Percentiles rank a stretch among this genome's conserved stretches.
These are phyloP conservation scores for Trametes villosa DNA, from an alignment of 768 basidiomycete genomes.

Conservation along the genomic window DNA sequence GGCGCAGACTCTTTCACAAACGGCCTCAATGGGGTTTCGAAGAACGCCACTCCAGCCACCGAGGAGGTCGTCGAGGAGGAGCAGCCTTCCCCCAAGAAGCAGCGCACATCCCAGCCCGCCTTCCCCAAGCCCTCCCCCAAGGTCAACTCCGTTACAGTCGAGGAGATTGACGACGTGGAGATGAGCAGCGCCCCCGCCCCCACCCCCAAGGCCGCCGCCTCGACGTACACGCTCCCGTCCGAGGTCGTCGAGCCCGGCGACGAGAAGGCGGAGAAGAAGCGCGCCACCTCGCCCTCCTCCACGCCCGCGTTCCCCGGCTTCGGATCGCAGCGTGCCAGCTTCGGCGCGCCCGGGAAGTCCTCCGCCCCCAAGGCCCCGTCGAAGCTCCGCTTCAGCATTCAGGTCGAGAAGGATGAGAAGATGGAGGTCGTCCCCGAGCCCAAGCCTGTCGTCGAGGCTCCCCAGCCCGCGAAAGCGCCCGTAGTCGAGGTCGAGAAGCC, in stretches of 20 bases:
- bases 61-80: conserved; percentile 47
- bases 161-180: conserved; percentile 41
- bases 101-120: conserved; percentile 41
- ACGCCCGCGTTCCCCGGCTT: conserved; percentile 9
- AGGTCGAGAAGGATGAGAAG: conserved; percentile 53
- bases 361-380: conserved; percentile 77
- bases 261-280: conserved; percentile 14
- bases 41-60: conserved; percentile 30
- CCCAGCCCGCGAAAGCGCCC: conserved; percentile 1
- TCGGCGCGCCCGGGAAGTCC: conserved; percentile 41
- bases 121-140: conserved; percentile 3
- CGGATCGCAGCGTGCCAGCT: conserved; percentile 7
- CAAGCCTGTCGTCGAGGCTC: not conserved
- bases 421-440: conserved; percentile 12
- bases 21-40: conserved; percentile 6
- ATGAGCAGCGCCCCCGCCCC: conserved; percentile 31
- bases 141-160: conserved; percentile 25
- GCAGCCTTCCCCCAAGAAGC: conserved; percentile 49
- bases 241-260: conserved; percentile 47
- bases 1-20: conserved; percentile 23
- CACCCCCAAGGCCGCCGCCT: conserved; percentile 13
- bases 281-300: conserved; percentile 21
- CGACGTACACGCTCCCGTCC: conserved; percentile 32
- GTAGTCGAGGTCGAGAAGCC: conserved; percentile 8
- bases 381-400: conserved; percentile 75